phyloP scores from a whole-genome alignment of 371 early-diverging fungal species.

The Mortierella sp. region DNA sequence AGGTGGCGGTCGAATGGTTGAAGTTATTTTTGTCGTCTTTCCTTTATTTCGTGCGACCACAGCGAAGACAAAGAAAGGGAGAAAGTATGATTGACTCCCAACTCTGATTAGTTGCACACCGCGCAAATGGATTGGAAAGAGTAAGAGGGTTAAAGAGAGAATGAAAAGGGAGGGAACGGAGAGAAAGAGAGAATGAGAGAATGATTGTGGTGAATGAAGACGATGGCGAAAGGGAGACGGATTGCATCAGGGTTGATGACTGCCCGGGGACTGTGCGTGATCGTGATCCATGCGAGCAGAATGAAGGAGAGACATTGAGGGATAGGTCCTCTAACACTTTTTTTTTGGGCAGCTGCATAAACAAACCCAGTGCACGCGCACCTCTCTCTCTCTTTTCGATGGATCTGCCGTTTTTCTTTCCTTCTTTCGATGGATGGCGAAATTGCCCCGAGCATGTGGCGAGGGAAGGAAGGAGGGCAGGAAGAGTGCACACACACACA shows the following conservation, averaged over 20 bases:
- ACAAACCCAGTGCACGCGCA: slow-evolving; percentile 3
- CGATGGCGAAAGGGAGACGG: background rate
- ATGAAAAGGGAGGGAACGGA: background rate
- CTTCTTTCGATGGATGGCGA: background rate
- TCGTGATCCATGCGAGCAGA: background rate
- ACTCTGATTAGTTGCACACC: background rate
- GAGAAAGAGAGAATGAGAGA: background rate
- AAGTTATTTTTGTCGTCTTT: slow-evolving; percentile 30
- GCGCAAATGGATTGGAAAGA: background rate
- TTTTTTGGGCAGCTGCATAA: background rate
- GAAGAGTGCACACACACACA: background rate
- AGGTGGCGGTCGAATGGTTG: background rate
- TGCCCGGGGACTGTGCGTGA: slow-evolving; percentile 2
- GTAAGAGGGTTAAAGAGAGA: background rate
- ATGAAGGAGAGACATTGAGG: background rate
- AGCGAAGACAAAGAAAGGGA: background rate
- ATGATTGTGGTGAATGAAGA: background rate
- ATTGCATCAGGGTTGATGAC: background rate
- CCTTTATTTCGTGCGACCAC: slow-evolving; percentile 8
- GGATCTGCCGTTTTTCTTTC: slow-evolving; percentile 3
- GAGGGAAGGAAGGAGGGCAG: background rate
- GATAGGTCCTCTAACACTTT: no score
- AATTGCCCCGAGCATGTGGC: slow-evolving; percentile 7
- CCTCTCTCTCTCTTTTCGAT: background rate
- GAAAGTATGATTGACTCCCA: background rate